These are phyloP conservation scores for Malus hybrid DNA, from an alignment of 331 rosid species.

Conservation along the genomic window DNA sequence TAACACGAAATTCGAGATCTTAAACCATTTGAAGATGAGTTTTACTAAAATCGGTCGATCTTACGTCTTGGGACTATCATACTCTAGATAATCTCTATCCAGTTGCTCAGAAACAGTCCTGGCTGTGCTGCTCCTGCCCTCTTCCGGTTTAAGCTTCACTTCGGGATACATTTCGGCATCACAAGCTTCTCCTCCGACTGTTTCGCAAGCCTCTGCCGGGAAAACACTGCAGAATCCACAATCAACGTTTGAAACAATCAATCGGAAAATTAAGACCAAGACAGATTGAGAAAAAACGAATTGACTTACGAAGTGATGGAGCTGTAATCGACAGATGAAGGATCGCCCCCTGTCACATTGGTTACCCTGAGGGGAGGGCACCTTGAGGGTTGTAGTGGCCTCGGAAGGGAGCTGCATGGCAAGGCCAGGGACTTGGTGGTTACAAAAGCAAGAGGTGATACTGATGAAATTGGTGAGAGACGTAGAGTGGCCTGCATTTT, in stretches of 20 bases:
- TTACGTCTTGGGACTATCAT: slow-evolving; percentile 69
- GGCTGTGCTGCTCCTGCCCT: slow-evolving; percentile 23
- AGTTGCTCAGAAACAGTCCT: slow-evolving; percentile 31
- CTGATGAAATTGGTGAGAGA: slow-evolving; percentile 20
- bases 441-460: slow-evolving; percentile 19
- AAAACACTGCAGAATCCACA: slow-evolving; percentile 45
- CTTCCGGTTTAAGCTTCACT: slow-evolving; percentile 50
- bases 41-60: not conserved
- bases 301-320: slow-evolving; percentile 57
- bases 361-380: slow-evolving; percentile 36
- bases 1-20: not conserved
- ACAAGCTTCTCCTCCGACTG: slow-evolving; percentile 87
- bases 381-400: slow-evolving; percentile 27
- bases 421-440: slow-evolving; percentile 22
- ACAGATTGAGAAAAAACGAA: not conserved
- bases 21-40: not conserved
- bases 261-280: no score
- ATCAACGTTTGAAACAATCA: not conserved
- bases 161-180: slow-evolving; percentile 67
- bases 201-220: slow-evolving; percentile 95
- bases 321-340: slow-evolving; percentile 52
- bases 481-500: slow-evolving; percentile 57
- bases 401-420: slow-evolving; percentile 11
- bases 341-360: slow-evolving; percentile 4
- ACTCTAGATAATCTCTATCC: slow-evolving; percentile 73